A percentile compares a stretch with the other conserved stretches of the same genome.
Evolutionary conservation across 495 filamentous ascomycete species (phyloP).

Genomic region (Penicillium cinerascens): DNA sequence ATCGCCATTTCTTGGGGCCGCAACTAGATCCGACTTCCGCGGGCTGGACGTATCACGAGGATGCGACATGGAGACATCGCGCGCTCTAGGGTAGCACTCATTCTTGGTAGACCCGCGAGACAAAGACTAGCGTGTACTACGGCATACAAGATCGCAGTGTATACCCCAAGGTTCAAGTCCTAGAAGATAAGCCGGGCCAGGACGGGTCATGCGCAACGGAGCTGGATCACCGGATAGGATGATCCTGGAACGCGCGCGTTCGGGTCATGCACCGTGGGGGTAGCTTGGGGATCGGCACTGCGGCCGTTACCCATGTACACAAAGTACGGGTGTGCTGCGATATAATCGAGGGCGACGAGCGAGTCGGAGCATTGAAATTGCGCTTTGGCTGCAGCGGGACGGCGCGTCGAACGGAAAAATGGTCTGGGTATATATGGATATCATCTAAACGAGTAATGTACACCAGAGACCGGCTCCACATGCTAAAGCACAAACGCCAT

Average conservation of each 20-base stretch:
- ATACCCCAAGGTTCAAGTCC: background rate
- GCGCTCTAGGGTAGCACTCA: background rate
- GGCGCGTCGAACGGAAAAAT: background rate
- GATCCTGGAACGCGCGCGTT: conserved; percentile 9
- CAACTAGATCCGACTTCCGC: background rate
- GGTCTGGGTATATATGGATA: background rate
- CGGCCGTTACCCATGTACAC: background rate
- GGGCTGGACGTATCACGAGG: conserved; percentile 16
- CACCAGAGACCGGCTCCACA: conserved; percentile 10
- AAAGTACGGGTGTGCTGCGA: background rate
- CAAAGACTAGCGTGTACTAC: conserved; percentile 4
- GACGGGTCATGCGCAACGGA: conserved; percentile 22
- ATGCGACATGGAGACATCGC: conserved; percentile 5
- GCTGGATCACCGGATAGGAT: conserved; percentile 18
- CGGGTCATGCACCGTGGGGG: conserved; percentile 16
- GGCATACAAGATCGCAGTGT: background rate
- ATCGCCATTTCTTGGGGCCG: no score
- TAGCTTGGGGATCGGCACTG: conserved; percentile 1
- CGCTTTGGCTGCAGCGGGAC: background rate
- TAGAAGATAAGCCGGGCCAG: background rate
- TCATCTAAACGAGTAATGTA: conserved; percentile 6
- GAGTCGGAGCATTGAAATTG: background rate
- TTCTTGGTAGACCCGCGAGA: background rate
- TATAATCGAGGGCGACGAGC: background rate
- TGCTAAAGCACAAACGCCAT: conserved; percentile 1